A percentile compares a stretch with the other conserved stretches of the same genome.
phyloP scores from a whole-genome alignment of 225 moss, liverwort and hornwort genomes.

The Pseudisothecium myosuroides region DNA sequence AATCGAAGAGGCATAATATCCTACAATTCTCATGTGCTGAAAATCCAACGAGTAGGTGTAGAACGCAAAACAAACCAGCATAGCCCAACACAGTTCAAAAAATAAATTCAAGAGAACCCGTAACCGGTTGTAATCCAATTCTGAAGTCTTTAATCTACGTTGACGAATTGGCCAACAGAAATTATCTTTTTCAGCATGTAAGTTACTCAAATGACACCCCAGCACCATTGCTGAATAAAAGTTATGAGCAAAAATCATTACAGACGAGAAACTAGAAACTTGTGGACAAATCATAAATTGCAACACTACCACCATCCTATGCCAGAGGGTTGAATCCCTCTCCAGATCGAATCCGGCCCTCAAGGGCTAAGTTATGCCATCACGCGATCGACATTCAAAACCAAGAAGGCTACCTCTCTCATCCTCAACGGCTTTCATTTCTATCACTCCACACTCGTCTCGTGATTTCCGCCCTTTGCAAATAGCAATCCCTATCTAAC shows the following conservation, averaged over 20 bases:
- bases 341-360: not conserved
- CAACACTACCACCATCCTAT: not conserved
- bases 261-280: not conserved
- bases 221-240: not conserved
- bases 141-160: not conserved
- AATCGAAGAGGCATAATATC: too few species aligned
- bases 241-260: not conserved
- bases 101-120: not conserved
- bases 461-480: not conserved
- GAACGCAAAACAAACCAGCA: not conserved
- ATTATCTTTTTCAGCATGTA: too few species aligned
- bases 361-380: not conserved
- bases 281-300: not conserved
- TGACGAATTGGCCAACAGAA: not conserved
- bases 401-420: not conserved
- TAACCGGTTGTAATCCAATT: too few species aligned
- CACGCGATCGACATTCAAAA: not conserved
- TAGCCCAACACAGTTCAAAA: not conserved
- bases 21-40: too few species aligned
- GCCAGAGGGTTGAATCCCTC: slow-evolving; percentile 13
- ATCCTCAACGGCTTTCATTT: not conserved
- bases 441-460: not conserved
- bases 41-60: not conserved
- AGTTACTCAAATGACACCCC: not conserved
- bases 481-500: not conserved